These are phyloP conservation scores for Nemania abortiva DNA, from an alignment of 2,329 filamentous ascomycete genomes.

Conservation along the genomic window DNA sequence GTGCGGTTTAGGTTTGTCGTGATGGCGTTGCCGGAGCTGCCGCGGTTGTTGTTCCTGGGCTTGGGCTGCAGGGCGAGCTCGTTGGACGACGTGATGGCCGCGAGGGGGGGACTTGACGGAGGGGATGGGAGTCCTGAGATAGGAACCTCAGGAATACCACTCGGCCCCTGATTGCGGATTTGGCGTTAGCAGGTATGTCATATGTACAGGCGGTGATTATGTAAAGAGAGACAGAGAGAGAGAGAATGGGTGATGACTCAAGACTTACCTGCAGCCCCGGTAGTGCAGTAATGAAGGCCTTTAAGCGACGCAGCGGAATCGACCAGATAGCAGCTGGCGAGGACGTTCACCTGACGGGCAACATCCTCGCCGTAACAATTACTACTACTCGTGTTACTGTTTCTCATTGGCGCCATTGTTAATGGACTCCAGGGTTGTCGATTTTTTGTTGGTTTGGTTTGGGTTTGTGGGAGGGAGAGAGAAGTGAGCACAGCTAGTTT, in stretches of 20 bases:
- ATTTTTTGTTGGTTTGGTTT: neutral
- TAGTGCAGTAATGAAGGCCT: slow-evolving; percentile 96
- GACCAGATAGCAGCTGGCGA: slow-evolving; percentile 92
- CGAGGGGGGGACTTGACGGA: slow-evolving; percentile 90
- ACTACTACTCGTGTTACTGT: slow-evolving; percentile 77
- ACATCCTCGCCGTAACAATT: slow-evolving; percentile 80
- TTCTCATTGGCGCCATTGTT: slow-evolving; percentile 77
- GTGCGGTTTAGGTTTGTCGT: slow-evolving; percentile 56
- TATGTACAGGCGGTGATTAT: slow-evolving; percentile 7
- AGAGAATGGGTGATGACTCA: neutral
- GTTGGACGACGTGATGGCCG: slow-evolving; percentile 76
- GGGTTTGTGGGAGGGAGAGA: slow-evolving; percentile 1
- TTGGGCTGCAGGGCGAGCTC: slow-evolving; percentile 74
- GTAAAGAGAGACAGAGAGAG: neutral
- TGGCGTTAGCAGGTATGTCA: slow-evolving; percentile 1
- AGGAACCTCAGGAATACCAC: slow-evolving; percentile 95
- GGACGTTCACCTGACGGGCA: slow-evolving; percentile 77
- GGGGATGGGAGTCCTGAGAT: slow-evolving; percentile 86
- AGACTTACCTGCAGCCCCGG: slow-evolving; percentile 78
- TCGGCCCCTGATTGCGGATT: slow-evolving; percentile 69
- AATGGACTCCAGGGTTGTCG: slow-evolving; percentile 49
- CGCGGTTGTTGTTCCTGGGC: slow-evolving; percentile 60
- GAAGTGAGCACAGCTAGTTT: neutral
- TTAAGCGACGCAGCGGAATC: slow-evolving; percentile 78
- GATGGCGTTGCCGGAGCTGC: slow-evolving; percentile 50